phyloP scores from a whole-genome alignment of 306 rosid genomes.

The Sechiopsis laciniata region DNA sequence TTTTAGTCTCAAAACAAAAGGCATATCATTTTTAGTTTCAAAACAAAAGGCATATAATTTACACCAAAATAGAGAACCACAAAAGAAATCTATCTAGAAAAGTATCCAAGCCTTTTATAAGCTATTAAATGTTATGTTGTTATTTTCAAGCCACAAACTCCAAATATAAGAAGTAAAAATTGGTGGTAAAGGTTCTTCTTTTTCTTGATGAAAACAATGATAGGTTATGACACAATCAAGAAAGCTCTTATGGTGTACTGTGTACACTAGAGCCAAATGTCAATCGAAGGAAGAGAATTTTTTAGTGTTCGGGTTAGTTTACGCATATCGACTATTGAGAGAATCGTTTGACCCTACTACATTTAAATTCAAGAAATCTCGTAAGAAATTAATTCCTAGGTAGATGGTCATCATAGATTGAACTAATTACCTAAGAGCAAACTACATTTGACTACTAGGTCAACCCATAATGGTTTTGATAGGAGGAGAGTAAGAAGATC shows the following conservation, averaged over 20 bases:
- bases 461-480: too few species aligned
- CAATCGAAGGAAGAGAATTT: background rate
- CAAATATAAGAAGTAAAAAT: background rate
- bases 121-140: background rate
- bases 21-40: too few species aligned
- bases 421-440: too few species aligned
- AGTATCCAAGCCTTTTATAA: background rate
- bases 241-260: background rate
- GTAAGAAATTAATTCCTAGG: too few species aligned
- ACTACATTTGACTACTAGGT: too few species aligned
- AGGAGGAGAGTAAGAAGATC: too few species aligned
- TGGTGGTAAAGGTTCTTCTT: background rate
- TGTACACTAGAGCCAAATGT: background rate
- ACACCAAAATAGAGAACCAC: background rate
- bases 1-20: too few species aligned
- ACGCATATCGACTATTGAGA: too few species aligned
- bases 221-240: background rate
- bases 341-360: too few species aligned
- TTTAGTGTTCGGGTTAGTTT: too few species aligned
- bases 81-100: background rate
- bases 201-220: background rate
- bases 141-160: background rate
- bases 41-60: background rate
- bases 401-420: too few species aligned
- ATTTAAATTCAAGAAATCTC: too few species aligned